These are phyloP conservation scores for Penicillium antarcticum DNA, from an alignment of 495 filamentous ascomycete species.

Conservation along the genomic window DNA sequence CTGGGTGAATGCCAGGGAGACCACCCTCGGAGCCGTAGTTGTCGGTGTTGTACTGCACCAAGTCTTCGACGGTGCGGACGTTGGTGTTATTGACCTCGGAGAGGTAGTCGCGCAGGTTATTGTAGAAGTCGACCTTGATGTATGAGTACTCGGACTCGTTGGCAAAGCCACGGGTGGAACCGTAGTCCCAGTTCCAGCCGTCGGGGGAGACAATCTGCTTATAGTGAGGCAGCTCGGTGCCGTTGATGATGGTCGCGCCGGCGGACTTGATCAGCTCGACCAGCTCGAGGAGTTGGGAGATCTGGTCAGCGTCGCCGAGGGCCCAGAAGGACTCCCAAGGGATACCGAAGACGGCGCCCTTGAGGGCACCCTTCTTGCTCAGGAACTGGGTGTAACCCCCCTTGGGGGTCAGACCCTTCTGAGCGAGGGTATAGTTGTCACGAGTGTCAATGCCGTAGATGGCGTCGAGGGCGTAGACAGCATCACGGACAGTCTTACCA, in stretches of 20 bases:
- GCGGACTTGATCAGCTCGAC: constrained; percentile 52
- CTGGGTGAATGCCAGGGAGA: constrained; percentile 56
- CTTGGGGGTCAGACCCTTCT: constrained; percentile 48
- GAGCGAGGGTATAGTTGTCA: constrained; percentile 59
- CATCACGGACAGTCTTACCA: constrained; percentile 63
- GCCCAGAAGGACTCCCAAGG: constrained; percentile 70
- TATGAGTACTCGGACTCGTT: constrained; percentile 71
- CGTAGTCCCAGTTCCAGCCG: constrained; percentile 74
- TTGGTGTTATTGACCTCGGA: constrained; percentile 61
- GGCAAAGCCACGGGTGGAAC: constrained; percentile 55
- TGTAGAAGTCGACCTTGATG: constrained; percentile 75
- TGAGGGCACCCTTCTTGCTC: constrained; percentile 47
- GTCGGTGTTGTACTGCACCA: constrained; percentile 64
- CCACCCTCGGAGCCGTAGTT: constrained; percentile 70
- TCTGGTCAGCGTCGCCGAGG: constrained; percentile 50
- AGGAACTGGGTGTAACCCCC: constrained; percentile 57
- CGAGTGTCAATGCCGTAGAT: constrained; percentile 59
- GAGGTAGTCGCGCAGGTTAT: constrained; percentile 65
- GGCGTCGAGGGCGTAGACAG: constrained; percentile 60
- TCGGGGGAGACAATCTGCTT: constrained; percentile 57
- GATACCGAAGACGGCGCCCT: constrained; percentile 64
- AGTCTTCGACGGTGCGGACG: constrained; percentile 62
- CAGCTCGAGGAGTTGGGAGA: constrained; percentile 48
- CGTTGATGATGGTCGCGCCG: constrained; percentile 67
- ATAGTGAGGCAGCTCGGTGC: constrained; percentile 63